phyloP scores from a whole-genome alignment of 371 early-diverging fungal genomes.

The Mortierella sp. region DNA sequence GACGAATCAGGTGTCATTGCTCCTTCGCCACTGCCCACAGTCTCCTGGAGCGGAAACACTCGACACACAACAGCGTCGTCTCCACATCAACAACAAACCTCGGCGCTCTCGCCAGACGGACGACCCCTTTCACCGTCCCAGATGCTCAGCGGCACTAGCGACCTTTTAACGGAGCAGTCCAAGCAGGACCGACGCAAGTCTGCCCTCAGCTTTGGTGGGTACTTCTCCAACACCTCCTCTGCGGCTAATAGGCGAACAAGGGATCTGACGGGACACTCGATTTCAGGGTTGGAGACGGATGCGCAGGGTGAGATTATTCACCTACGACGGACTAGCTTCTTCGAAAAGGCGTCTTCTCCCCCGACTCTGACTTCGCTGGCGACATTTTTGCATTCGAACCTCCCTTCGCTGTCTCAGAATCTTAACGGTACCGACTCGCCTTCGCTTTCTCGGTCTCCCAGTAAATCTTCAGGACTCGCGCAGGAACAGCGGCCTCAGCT shows the following conservation, averaged over 20 bases:
- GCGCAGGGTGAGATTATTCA: conserved; percentile 41
- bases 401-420: conserved; percentile 19
- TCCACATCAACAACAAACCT: conserved; percentile 8
- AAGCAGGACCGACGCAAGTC: conserved; percentile 54
- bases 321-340: conserved; percentile 36
- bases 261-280: conserved; percentile 28
- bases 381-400: conserved; percentile 24
- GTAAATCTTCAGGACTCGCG: conserved; percentile 3
- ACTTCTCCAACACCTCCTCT: conserved; percentile 29
- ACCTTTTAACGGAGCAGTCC: neutral
- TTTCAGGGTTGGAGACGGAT: conserved; percentile 23
- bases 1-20: conserved; percentile 1
- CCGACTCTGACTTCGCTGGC: conserved; percentile 25
- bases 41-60: neutral
- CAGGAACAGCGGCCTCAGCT: conserved; percentile 6
- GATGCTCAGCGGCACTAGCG: conserved; percentile 14
- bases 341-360: conserved; percentile 30
- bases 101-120: conserved; percentile 11
- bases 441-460: conserved; percentile 29
- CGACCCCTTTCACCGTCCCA: conserved; percentile 22
- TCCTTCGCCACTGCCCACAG: neutral
- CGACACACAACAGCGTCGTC: conserved; percentile 3
- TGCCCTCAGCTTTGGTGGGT: conserved; percentile 50
- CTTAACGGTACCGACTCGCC: neutral
- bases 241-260: conserved; percentile 24